Conservation (phyloP, 2,329 filamentous ascomycete species). For the Xylaria sp. region DNA sequence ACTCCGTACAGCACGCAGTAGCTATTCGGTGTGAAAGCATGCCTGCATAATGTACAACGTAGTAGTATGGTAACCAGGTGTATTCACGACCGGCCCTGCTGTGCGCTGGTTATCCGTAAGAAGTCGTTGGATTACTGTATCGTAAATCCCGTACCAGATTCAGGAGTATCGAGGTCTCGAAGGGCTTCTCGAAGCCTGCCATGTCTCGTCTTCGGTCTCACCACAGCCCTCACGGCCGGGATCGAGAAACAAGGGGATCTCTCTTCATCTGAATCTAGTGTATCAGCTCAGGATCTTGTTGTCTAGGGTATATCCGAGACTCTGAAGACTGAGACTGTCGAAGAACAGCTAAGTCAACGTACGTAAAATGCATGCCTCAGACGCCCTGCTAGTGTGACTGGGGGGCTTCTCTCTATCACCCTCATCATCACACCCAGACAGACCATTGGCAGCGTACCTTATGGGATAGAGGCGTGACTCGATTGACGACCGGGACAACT, state of each 20-base stretch:
- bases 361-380: constrained; percentile 2
- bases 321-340: too few species aligned
- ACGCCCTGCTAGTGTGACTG: background rate
- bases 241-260: background rate
- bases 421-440: background rate
- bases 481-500: background rate
- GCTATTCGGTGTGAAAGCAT: constrained; percentile 1
- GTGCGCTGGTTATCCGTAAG: too few species aligned
- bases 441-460: background rate
- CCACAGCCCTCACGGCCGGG: constrained; percentile 8
- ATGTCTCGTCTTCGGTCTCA: constrained; percentile 6
- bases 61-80: too few species aligned
- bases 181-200: constrained; percentile 16
- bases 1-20: background rate
- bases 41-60: too few species aligned
- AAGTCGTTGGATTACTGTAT: background rate
- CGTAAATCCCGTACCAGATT: background rate
- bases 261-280: background rate
- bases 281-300: background rate
- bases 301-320: constrained; percentile 2
- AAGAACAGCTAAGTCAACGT: constrained; percentile 1
- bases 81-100: too few species aligned
- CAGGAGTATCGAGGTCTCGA: background rate
- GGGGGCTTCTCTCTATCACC: background rate
- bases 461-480: background rate